These are phyloP conservation scores for Oryza brachyantha DNA, from an alignment of 176 grass and related monocot species.

Conservation along the genomic window DNA sequence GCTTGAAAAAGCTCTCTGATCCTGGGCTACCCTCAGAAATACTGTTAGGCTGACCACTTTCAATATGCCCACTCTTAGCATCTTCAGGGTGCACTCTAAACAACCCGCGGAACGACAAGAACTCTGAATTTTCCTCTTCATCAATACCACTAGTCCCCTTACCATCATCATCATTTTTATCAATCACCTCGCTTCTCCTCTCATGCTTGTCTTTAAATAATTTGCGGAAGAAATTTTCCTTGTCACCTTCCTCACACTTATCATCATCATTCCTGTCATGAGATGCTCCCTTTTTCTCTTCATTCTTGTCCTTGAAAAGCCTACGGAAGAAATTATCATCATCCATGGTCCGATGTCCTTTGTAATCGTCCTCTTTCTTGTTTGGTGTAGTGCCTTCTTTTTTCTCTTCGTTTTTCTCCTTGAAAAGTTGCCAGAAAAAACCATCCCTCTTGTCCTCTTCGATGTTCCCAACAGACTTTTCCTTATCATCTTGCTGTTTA, in stretches of 20 bases:
- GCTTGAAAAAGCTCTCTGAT: constrained; percentile 87
- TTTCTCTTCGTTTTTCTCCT: constrained; percentile 88
- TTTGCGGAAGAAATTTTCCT: constrained; percentile 87
- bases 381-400: constrained; percentile 46
- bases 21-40: constrained; percentile 84
- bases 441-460: constrained; percentile 72
- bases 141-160: constrained; percentile 49
- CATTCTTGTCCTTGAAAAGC: constrained; percentile 98
- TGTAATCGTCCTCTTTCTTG: constrained; percentile 55
- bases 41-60: constrained; percentile 48
- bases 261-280: constrained; percentile 66
- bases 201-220: constrained; percentile 93
- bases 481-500: constrained; percentile 41
- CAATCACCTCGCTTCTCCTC: constrained; percentile 50
- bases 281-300: constrained; percentile 63
- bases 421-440: constrained; percentile 72
- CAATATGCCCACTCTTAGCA: constrained; percentile 50
- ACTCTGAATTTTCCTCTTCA: constrained; percentile 80
- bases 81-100: constrained; percentile 96
- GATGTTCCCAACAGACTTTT: constrained; percentile 16
- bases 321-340: constrained; percentile 81
- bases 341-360: constrained; percentile 43
- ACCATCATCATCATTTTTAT: constrained; percentile 57
- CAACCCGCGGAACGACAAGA: constrained; percentile 88
- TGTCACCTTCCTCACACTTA: constrained; percentile 76